phyloP scores from a whole-genome alignment of 495 filamentous ascomycete genomes.

The Neurospora tetrasperma region DNA sequence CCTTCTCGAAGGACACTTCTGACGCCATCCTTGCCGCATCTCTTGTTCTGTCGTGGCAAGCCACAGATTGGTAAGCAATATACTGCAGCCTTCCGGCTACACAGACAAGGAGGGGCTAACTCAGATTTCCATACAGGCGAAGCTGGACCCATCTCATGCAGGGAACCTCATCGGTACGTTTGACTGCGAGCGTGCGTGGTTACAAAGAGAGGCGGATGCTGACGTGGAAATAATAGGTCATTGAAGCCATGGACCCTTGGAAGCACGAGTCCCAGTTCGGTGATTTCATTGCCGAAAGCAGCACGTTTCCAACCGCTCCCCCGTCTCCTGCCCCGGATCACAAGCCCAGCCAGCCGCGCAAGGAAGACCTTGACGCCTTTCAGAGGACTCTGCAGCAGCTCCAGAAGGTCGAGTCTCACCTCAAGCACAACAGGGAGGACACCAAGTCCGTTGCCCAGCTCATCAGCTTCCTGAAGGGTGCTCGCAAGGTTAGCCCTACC shows the following conservation, averaged over 20 bases:
- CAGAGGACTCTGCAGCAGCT: constrained; percentile 58
- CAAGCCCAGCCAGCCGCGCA: constrained; percentile 45
- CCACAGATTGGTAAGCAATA: constrained; percentile 80
- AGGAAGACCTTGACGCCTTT: constrained; percentile 60
- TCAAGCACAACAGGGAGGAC: constrained; percentile 65
- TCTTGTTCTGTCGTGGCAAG: constrained; percentile 90
- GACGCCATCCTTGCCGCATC: constrained; percentile 91
- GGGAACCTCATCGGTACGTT: constrained; percentile 72
- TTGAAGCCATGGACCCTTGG: constrained; percentile 89
- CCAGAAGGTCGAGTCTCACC: constrained; percentile 56
- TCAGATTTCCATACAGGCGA: constrained; percentile 46
- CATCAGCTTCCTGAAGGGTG: constrained; percentile 66
- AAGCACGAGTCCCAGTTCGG: constrained; percentile 78
- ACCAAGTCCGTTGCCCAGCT: constrained; percentile 67
- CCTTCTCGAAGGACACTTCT: constrained; percentile 77
- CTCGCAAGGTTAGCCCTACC: constrained; percentile 63
- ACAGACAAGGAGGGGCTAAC: constrained; percentile 23
- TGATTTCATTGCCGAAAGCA: constrained; percentile 70
- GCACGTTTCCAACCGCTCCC: constrained; percentile 52
- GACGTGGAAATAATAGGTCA: constrained; percentile 43
- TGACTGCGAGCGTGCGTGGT: not conserved
- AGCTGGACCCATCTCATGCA: constrained; percentile 88
- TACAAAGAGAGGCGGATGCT: not conserved
- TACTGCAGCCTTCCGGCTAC: constrained; percentile 21
- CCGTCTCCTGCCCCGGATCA: constrained; percentile 49